Conservation (phyloP, 495 filamentous ascomycete species). For the Bacidia gigantensis region DNA sequence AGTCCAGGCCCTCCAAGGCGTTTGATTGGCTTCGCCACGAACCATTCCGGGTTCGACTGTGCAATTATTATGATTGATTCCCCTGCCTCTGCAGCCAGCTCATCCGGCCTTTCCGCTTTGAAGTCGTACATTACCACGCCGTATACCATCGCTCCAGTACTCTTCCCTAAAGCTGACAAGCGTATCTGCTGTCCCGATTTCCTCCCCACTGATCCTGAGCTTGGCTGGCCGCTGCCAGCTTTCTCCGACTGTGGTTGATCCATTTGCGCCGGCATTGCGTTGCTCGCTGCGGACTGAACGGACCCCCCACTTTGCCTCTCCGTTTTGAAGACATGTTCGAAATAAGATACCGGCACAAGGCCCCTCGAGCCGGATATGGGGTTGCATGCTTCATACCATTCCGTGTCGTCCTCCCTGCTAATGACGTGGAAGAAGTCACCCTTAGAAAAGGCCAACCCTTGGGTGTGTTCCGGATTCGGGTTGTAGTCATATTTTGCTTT, state of each 20-base stretch:
- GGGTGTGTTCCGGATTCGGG: slow-evolving; percentile 45
- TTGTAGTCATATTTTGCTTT: slow-evolving; percentile 90
- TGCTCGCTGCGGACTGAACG: slow-evolving; percentile 45
- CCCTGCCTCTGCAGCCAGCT: slow-evolving; percentile 85
- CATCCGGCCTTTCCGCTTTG: slow-evolving; percentile 83
- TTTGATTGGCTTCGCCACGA: slow-evolving; percentile 96
- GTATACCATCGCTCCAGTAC: slow-evolving; percentile 77
- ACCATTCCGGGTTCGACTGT: slow-evolving; percentile 99
- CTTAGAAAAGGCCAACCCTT: slow-evolving; percentile 80
- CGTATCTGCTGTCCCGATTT: slow-evolving; percentile 24
- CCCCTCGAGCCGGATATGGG: slow-evolving; percentile 80
- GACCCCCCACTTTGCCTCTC: slow-evolving; percentile 78
- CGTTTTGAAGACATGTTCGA: slow-evolving; percentile 80
- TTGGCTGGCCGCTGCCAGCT: slow-evolving; percentile 16
- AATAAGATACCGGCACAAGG: slow-evolving; percentile 84
- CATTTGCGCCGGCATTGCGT: slow-evolving; percentile 31
- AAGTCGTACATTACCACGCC: slow-evolving; percentile 97
- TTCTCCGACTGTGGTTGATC: slow-evolving; percentile 50
- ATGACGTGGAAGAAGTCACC: slow-evolving; percentile 99
- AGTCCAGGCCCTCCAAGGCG: slow-evolving; percentile 84
- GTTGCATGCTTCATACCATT: slow-evolving; percentile 99
- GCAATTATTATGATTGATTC: slow-evolving; percentile 97
- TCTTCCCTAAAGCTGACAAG: slow-evolving; percentile 44
- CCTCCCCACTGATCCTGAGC: background rate
- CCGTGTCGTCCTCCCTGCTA: slow-evolving; percentile 80